Evolutionary conservation across 768 basidiomycete species (phyloP).

Genomic region (Suillus tomentosus): DNA sequence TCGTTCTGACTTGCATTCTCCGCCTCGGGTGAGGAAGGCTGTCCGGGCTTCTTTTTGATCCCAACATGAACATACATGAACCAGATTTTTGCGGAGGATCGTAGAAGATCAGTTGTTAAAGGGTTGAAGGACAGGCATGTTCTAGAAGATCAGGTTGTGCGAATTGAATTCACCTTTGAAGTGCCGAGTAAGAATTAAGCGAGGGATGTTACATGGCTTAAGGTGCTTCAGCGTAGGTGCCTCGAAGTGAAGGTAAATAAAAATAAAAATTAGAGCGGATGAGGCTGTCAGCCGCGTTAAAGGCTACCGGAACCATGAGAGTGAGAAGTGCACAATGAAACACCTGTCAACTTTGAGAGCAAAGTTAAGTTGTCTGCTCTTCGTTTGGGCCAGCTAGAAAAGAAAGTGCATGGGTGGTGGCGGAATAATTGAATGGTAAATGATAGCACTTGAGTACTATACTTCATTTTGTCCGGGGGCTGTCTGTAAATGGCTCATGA

Average conservation of each 20-base stretch:
- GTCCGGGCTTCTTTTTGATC: too few species aligned
- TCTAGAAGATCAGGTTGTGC: neutral
- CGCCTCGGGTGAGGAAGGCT: conserved; percentile 36
- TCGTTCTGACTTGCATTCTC: conserved; percentile 29
- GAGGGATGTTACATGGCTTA: conserved; percentile 4
- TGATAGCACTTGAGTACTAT: neutral
- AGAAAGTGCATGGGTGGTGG: neutral
- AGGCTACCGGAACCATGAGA: conserved; percentile 10
- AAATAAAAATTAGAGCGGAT: conserved; percentile 4
- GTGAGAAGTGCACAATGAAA: conserved; percentile 3
- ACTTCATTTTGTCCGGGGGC: conserved; percentile 5
- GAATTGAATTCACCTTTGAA: neutral
- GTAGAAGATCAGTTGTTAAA: conserved; percentile 1
- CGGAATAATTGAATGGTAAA: neutral
- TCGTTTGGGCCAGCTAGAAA: neutral
- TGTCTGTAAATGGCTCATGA: conserved; percentile 2
- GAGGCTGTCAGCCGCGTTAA: conserved; percentile 12
- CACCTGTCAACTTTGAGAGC: conserved; percentile 4
- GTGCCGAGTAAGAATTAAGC: neutral
- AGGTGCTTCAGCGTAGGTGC: conserved; percentile 12
- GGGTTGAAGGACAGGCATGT: neutral
- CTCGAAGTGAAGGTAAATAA: neutral
- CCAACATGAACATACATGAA: neutral
- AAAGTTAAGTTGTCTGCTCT: neutral
- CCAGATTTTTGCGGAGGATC: conserved; percentile 5